These are phyloP conservation scores for Linaria vulgaris DNA, from an alignment of 257 asterid species.

Conservation along the genomic window DNA sequence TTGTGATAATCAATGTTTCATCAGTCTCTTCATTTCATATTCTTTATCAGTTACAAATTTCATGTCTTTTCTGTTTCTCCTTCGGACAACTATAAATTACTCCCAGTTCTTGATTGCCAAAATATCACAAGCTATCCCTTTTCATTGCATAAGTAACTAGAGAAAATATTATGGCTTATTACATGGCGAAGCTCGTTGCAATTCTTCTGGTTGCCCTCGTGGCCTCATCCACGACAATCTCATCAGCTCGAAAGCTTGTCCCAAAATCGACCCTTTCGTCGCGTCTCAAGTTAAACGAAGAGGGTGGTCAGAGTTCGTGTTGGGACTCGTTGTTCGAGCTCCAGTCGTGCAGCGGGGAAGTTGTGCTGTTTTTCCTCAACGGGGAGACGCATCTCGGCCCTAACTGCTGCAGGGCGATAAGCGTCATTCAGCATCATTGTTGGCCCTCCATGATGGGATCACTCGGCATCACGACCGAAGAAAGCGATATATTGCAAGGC, in stretches of 20 bases:
- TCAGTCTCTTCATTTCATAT: conserved; percentile 13
- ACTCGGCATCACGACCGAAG: conserved; percentile 58
- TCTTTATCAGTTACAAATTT: conserved; percentile 24
- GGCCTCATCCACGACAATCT: conserved; percentile 24
- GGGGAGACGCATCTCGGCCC: conserved; percentile 63
- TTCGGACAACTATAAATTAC: conserved; percentile 28
- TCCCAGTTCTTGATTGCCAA: neutral
- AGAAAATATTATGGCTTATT: conserved; percentile 36
- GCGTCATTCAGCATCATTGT: conserved; percentile 53
- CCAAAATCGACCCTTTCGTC: conserved; percentile 23
- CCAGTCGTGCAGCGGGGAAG: conserved; percentile 65
- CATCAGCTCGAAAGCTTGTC: conserved; percentile 32
- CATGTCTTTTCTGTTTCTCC: conserved; percentile 21
- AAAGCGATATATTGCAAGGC: conserved; percentile 56
- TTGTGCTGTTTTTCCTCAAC: conserved; percentile 59
- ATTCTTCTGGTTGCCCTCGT: conserved; percentile 18
- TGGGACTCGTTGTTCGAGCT: conserved; percentile 70
- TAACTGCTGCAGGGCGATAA: conserved; percentile 57
- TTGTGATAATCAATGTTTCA: neutral
- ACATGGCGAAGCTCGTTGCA: conserved; percentile 24
- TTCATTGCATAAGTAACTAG: neutral
- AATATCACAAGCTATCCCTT: conserved; percentile 6
- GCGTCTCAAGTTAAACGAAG: conserved; percentile 41
- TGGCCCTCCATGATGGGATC: conserved; percentile 72
- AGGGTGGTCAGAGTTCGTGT: conserved; percentile 48